Evolutionary conservation across 345 rosid species (phyloP), one percentile per base, ranked within the genome.

Genomic region (Stellera chamaejasme): DNA sequence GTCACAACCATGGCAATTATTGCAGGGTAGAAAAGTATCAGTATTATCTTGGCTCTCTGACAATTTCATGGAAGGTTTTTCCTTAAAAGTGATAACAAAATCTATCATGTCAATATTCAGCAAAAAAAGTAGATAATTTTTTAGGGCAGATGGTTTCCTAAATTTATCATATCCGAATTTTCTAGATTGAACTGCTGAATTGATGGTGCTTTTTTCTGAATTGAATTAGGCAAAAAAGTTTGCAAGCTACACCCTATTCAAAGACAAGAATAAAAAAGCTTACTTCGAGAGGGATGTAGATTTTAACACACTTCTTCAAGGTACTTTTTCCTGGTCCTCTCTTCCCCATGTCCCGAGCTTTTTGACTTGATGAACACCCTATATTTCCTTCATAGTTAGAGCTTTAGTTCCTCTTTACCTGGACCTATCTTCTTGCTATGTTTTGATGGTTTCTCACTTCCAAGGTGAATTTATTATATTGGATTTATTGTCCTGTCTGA

Each of bases 281-380:
- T 81, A 69, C 71, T 61, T 65, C 52, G 81, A 75, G 54, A 75
- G 70, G 64, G 85, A 69, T 43, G 69, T 79, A 28, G 82, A 88
- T 71, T 55, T 81, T 45, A 81, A 70, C 63, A 63, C 67, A 39
- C 73, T 92, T 61, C 61, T 46, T 43, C 78, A 84, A 86, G 95
- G 98, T 92, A 72, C 65, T 55, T 58, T 23, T 54, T 32, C 9
- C 39, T 32, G 39, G 39, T 32, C 39, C 39, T 8, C 39, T 8
- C 9, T 32, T 32, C 39, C 39, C 39, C 9, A 5, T 32, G 5
- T 4, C 9, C 39, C 3, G 39, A 5, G 39, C 9, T 32, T 5
- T 32, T 8, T 4, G 39, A 32, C 39, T 32, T 32, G 39, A 32
- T 32, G 39, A 32, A 32, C 39, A 32, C 39, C 9, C 39, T 32